Evolutionary conservation across 2,329 filamentous ascomycete species (phyloP).

Genomic region (Phyllosticta citribraziliensis): DNA sequence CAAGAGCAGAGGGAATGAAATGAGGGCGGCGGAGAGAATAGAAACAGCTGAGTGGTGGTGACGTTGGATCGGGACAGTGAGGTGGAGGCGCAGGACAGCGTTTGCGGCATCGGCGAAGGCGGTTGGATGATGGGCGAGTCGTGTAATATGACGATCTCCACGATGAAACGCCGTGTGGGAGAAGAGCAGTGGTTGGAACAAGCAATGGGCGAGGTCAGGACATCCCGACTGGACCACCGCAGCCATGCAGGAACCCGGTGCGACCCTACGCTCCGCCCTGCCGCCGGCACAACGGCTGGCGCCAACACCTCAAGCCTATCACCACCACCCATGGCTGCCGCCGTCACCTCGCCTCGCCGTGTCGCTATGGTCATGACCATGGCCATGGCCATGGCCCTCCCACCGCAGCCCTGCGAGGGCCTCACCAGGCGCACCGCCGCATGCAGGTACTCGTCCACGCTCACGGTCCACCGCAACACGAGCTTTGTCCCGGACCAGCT

Average conservation of each 20-base stretch:
- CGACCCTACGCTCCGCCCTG: too few relatives aligned
- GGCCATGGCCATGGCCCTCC: conserved; percentile 2
- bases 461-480: neutral
- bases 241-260: conserved; percentile 7
- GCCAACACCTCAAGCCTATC: neutral
- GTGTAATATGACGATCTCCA: conserved; percentile 7
- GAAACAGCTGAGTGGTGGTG: neutral
- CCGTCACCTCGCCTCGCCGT: neutral
- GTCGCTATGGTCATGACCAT: too few relatives aligned
- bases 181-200: neutral
- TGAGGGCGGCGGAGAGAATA: neutral
- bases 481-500: conserved; percentile 1
- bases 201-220: conserved; percentile 1
- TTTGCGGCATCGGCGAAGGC: neutral
- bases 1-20: neutral
- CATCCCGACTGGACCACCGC: neutral
- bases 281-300: neutral
- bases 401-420: neutral
- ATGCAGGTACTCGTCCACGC: neutral
- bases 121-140: neutral
- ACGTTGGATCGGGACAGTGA: neutral
- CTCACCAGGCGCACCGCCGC: neutral
- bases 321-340: neutral
- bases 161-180: conserved; percentile 5
- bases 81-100: neutral